Percentiles rank a stretch among this genome's conserved stretches.
phyloP scores from a whole-genome alignment of 208 protist species.

The Zelonia costaricensis region DNA sequence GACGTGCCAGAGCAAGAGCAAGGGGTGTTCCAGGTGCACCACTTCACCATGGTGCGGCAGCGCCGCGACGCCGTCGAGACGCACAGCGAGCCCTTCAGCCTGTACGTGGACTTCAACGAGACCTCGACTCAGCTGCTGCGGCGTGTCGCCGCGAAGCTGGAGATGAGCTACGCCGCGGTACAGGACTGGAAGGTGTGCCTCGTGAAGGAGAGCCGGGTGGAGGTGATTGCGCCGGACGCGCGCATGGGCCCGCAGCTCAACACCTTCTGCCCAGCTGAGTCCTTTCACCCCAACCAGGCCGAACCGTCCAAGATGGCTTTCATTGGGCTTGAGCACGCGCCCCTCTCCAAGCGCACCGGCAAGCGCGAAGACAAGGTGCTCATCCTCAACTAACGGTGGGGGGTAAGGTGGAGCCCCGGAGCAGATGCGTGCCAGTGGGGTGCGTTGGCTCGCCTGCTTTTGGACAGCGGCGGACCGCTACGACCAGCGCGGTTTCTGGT shows the following conservation, averaged over 20 bases:
- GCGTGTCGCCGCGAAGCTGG: conserved; percentile 76
- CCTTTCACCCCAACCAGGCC: conserved; percentile 62
- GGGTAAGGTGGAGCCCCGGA: no score
- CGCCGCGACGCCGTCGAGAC: conserved; percentile 68
- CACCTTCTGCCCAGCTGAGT: conserved; percentile 48
- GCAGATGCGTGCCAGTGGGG: no score
- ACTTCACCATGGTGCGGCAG: conserved; percentile 78
- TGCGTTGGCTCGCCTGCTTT: no score
- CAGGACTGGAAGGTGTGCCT: conserved; percentile 88
- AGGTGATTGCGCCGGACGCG: conserved; percentile 53
- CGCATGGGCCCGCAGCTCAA: conserved; percentile 68
- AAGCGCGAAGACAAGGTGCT: conserved; percentile 76
- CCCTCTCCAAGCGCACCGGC: conserved; percentile 45
- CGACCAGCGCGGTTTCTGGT: no score
- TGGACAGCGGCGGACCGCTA: no score
- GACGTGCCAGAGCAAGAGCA: conserved; percentile 49
- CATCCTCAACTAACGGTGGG: conserved; percentile 76
- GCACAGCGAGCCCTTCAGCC: conserved; percentile 84
- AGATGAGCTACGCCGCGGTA: conserved; percentile 62
- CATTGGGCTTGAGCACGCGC: conserved; percentile 84
- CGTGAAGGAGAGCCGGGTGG: conserved; percentile 69
- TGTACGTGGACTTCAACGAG: conserved; percentile 74
- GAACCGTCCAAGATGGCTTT: conserved; percentile 77
- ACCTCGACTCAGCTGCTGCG: conserved; percentile 47
- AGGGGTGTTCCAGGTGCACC: conserved; percentile 68